Base-by-base conservation (phyloP, 1,284 basidiomycete species). In the Kalmanozyma brasiliensis region DNA sequence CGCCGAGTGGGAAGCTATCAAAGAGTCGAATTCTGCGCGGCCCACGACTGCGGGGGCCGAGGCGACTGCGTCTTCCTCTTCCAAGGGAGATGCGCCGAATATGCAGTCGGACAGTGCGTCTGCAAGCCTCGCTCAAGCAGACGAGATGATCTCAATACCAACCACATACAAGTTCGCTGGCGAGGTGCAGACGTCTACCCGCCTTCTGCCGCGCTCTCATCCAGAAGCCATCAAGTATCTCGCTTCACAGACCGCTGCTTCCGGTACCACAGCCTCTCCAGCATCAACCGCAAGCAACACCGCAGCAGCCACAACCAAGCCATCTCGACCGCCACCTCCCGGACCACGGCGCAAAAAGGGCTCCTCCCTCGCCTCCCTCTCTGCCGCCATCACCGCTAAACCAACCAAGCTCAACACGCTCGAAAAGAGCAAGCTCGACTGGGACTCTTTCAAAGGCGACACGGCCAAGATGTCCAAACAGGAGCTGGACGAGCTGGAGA, bases 371-470 rank as follows among this genome's bases (percentile, higher is more conserved):
- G 64, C 74, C 6, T 47, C 73, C 14, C 47, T 74, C n/a, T 63
- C 56, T 16, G 62, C 70, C 6, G 62, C 73, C 7, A 56, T 40
- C 16, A 41, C 63, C 16, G 19, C 42, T 13, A 69, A 75, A 37
- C 70, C 75, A 4, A 53, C 58, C 56, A 82, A 81, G 66, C 57
- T 82, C 42, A 82, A 80, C 52, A 82, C 80, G 32, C 62, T 82
- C 16, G 80, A 82, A 52, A 81, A 81, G 45, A 66, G 59, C 51
- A 82, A 82, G 52, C 51, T 80, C 41, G 80, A 82, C 43, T 82
- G 80, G 80, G 64, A 64, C 30, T n/a, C 22, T 9, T 63, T 44
- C 53, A 68, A 74, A 52, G 29, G 20, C 33, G 26, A 46, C 29
- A 22, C 63, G 0, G 60, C 45, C 24, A 62, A 71, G 14, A 43